Base-by-base conservation (phyloP, 768 basidiomycete genomes). In the Cyclocybe cylindracea region DNA sequence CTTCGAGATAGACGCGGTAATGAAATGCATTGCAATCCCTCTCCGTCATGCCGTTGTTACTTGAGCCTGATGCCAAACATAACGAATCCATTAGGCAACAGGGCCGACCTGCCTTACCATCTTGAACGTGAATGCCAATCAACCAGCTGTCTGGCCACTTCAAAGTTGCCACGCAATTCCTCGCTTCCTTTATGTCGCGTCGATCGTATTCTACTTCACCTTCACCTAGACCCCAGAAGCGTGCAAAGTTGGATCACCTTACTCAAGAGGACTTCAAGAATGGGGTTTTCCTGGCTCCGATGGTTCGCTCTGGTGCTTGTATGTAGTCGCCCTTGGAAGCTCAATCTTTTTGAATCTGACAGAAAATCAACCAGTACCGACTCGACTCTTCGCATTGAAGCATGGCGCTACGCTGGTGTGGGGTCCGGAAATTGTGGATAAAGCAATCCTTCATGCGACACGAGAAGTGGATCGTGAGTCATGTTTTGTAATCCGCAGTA, bases 361-460 rank as follows among this genome's bases (percentile, higher is more conserved):
- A 43, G 19, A 32, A 16, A 18, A n/a, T 50, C 7, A 50, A 42
- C 7, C 64, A 95, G 93, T 95, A 19, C 92, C 91, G 0, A 93
- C 89, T 33, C 84, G 93, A 24, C 68, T 96, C 5, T 85, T 91
- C 57, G 86, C 94, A 10, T 76, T 98, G 37, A 94, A 94, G 60
- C 89, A 98, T 64, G 95, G 96, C 4, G 95, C 96, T 2, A 86
- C 87, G 8, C 78, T 98, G 10, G 94, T 98, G 1, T 98, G 96
- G 97, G 88, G 91, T 9, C 97, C 97, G 0, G 97, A 99, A 66
- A 88, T 91, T 44, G 89, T 99, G 7, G 97, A 99, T 73, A 94
- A 90, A 71, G 97, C 97, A 11, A 93, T 99, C 47, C 72, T 98
- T 31, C 90, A 95, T 51, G 72, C 91, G 0, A 81, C 86, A 56